Percentiles rank a stretch among this genome's conserved stretches.
Evolutionary conservation across 225 moss, liverwort and hornwort species (phyloP).

Genomic region (Straminergon stramineum): DNA sequence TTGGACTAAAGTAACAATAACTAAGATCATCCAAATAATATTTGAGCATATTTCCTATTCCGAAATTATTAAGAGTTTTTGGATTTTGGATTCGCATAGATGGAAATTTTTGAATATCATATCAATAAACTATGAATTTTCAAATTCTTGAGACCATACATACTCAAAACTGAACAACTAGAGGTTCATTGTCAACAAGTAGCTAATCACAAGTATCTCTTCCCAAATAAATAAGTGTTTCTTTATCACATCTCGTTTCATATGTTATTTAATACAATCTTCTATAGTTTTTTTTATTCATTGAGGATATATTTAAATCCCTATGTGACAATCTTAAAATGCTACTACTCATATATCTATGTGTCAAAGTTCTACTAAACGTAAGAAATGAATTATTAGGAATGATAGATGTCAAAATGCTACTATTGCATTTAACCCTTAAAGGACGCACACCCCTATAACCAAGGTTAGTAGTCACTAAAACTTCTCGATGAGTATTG

Average conservation of each 20-base stretch:
- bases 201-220: neutral
- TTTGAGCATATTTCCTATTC: neutral
- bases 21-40: neutral
- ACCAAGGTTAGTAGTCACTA: too few species aligned
- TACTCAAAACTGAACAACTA: neutral
- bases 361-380: neutral
- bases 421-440: neutral
- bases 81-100: too few species aligned
- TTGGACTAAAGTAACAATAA: neutral
- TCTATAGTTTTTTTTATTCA: too few species aligned
- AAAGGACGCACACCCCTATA: too few species aligned
- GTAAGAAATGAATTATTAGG: fast-evolving
- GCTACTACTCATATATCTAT: neutral
- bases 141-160: neutral
- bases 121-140: neutral
- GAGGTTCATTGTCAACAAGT: neutral
- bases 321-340: neutral
- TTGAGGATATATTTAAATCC: neutral
- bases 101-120: neutral
- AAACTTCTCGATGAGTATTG: too few species aligned
- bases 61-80: too few species aligned
- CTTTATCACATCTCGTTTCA: neutral
- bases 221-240: neutral
- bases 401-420: neutral
- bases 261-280: neutral